Evolutionary conservation across 495 filamentous ascomycete genomes (phyloP).

Genomic region (Trichoderma asperelloides): DNA sequence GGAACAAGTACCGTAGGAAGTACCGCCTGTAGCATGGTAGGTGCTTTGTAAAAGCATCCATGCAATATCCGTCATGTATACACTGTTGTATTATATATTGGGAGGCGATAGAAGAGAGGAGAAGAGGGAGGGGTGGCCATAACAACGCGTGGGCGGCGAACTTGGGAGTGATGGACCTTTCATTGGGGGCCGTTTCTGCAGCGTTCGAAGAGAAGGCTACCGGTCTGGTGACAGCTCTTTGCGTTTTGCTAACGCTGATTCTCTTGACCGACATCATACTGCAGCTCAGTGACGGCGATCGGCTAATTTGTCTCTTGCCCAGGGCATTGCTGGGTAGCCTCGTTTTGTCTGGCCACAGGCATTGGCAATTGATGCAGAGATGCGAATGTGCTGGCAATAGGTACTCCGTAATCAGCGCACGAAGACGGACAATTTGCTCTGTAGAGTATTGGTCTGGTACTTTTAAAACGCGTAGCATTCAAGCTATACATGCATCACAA

Average conservation of each 20-base stretch:
- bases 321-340: background rate
- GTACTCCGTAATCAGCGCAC: no score
- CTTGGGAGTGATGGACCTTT: background rate
- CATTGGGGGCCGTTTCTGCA: background rate
- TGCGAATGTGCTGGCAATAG: no score
- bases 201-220: background rate
- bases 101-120: background rate
- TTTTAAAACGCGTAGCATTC: no score
- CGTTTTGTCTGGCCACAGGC: background rate
- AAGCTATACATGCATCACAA: no score
- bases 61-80: background rate
- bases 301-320: background rate
- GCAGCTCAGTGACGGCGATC: background rate
- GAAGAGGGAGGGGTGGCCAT: background rate
- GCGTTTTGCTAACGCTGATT: background rate
- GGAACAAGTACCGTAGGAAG: background rate
- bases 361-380: no score
- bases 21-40: background rate
- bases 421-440: no score
- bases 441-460: no score
- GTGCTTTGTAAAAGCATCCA: background rate
- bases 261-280: background rate
- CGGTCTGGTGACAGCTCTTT: background rate
- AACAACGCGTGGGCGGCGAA: background rate
- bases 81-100: no score